Evolutionary conservation across 495 filamentous ascomycete species (phyloP).

Genomic region (Aspergillus affinis): DNA sequence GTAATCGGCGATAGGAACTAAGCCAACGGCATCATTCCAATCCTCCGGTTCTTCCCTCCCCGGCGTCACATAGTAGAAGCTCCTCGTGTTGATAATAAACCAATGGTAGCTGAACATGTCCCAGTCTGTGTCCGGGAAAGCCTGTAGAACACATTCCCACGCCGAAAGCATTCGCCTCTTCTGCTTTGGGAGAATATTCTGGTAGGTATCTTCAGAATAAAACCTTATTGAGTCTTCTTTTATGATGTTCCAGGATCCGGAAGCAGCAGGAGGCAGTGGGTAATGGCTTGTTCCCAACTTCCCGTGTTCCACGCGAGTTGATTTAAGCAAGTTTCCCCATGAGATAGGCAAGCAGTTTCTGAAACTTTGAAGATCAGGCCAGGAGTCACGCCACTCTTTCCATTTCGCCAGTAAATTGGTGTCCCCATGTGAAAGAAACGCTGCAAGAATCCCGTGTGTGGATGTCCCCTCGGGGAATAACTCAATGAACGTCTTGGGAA

Average conservation of each 20-base stretch:
- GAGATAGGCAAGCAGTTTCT: constrained; percentile 56
- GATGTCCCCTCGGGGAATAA: constrained; percentile 47
- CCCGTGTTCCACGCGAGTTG: not conserved
- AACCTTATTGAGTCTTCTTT: not conserved
- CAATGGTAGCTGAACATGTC: constrained; percentile 63
- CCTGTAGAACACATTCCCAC: constrained; percentile 47
- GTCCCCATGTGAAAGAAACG: constrained; percentile 53
- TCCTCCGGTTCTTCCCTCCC: constrained; percentile 43
- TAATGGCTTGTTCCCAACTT: constrained; percentile 16
- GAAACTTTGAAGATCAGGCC: constrained; percentile 57
- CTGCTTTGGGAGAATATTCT: constrained; percentile 57
- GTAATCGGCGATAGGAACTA: constrained; percentile 80
- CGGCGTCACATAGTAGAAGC: constrained; percentile 63
- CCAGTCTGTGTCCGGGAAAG: constrained; percentile 48
- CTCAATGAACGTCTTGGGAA: constrained; percentile 44
- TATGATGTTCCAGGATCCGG: constrained; percentile 23
- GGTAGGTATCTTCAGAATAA: constrained; percentile 19
- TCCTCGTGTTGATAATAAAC: constrained; percentile 74
- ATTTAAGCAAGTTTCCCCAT: constrained; percentile 4
- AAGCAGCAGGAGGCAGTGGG: constrained; percentile 32
- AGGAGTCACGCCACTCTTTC: constrained; percentile 59
- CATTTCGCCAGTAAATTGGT: constrained; percentile 15
- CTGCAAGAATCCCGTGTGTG: constrained; percentile 65
- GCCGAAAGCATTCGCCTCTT: constrained; percentile 58
- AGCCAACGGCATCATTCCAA: constrained; percentile 64